Conservation (phyloP, 495 filamentous ascomycete species). For the Neurospora sp. region DNA sequence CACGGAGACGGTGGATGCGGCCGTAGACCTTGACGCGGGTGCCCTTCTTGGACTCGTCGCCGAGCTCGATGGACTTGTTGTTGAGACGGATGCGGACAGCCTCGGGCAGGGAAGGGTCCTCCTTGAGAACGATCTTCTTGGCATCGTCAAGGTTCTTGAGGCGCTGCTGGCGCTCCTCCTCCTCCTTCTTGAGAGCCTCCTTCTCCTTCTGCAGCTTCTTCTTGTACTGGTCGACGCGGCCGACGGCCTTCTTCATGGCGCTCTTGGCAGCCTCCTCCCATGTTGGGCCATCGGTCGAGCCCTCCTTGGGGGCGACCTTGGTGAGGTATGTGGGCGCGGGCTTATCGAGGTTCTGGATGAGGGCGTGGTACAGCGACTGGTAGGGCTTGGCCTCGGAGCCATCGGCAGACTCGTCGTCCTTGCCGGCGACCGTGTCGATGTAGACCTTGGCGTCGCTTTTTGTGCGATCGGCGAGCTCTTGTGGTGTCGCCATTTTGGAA, state of each 20-base stretch:
- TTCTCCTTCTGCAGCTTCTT: conserved; percentile 68
- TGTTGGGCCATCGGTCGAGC: conserved; percentile 39
- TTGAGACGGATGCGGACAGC: conserved; percentile 66
- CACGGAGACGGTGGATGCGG: conserved; percentile 72
- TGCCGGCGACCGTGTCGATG: conserved; percentile 69
- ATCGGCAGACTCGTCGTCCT: conserved; percentile 53
- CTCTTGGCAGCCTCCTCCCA: conserved; percentile 80
- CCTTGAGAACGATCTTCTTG: conserved; percentile 76
- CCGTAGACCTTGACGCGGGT: conserved; percentile 76
- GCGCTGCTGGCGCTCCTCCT: conserved; percentile 60
- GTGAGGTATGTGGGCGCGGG: conserved; percentile 52
- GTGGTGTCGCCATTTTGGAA: conserved; percentile 24
- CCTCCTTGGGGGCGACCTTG: conserved; percentile 58
- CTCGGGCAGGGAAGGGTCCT: conserved; percentile 70
- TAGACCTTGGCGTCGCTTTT: conserved; percentile 50
- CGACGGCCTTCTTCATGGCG: conserved; percentile 71
- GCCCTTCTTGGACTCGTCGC: conserved; percentile 50
- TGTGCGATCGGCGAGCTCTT: conserved; percentile 34
- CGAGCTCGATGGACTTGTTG: conserved; percentile 59
- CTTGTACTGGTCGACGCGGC: conserved; percentile 60
- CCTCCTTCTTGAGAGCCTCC: conserved; percentile 56
- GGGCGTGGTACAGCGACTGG: conserved; percentile 69
- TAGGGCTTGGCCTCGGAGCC: conserved; percentile 66
- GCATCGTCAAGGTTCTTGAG: conserved; percentile 62
- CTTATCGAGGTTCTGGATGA: conserved; percentile 57